These are phyloP conservation scores for Xanthoparmelia taractica DNA, from an alignment of 495 filamentous ascomycete species.

Conservation along the genomic window DNA sequence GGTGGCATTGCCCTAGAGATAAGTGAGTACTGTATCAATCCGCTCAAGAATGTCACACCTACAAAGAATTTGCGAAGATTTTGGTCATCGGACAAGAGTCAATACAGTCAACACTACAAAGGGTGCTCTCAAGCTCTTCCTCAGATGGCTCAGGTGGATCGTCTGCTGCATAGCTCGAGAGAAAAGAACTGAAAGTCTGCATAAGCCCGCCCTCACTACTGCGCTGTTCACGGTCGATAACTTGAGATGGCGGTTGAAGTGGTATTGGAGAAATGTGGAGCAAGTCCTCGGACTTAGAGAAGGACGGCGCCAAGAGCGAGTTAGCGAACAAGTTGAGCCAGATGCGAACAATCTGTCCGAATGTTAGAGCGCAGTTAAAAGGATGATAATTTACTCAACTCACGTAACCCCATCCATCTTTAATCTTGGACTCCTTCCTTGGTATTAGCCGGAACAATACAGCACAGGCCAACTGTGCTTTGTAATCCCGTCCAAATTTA, in stretches of 20 bases:
- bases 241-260: constrained; percentile 80
- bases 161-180: constrained; percentile 97
- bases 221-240: constrained; percentile 80
- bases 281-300: constrained; percentile 58
- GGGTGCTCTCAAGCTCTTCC: constrained; percentile 90
- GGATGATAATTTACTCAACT: constrained; percentile 30
- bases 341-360: constrained; percentile 66
- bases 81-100: constrained; percentile 79
- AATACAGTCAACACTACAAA: constrained; percentile 90
- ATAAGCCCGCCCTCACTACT: constrained; percentile 74
- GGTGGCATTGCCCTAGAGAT: constrained; percentile 57
- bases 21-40: neutral
- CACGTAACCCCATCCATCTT: constrained; percentile 76
- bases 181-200: constrained; percentile 88
- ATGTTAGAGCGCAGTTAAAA: constrained; percentile 19
- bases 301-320: constrained; percentile 81
- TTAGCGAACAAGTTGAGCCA: constrained; percentile 96
- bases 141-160: constrained; percentile 96
- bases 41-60: constrained; percentile 28
- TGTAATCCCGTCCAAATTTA: constrained; percentile 89
- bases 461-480: constrained; percentile 86
- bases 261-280: constrained; percentile 79
- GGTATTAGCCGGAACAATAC: constrained; percentile 86
- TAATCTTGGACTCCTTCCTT: constrained; percentile 69
- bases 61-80: constrained; percentile 80